Conservation (phyloP, 306 rosid species). For the Inga oerstediana region DNA sequence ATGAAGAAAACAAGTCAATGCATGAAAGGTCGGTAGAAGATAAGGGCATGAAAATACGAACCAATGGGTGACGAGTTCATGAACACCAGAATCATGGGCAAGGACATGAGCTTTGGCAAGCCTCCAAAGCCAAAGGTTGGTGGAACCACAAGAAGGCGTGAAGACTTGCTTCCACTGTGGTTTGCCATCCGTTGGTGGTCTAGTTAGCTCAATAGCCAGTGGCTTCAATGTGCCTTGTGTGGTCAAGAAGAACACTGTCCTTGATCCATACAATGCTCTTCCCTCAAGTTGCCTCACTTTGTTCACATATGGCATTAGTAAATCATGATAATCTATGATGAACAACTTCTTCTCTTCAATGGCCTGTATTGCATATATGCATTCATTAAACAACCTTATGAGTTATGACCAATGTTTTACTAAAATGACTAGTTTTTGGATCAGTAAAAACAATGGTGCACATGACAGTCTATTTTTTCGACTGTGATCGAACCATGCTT, state of each 20-base stretch:
- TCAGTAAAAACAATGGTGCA: neutral
- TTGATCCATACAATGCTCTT: constrained; percentile 50
- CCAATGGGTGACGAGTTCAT: constrained; percentile 56
- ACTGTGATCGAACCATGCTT: neutral
- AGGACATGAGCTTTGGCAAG: constrained; percentile 56
- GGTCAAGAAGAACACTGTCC: constrained; percentile 50
- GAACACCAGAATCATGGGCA: constrained; percentile 50
- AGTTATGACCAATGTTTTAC: neutral
- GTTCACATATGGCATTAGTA: constrained; percentile 50
- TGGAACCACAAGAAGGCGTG: constrained; percentile 40
- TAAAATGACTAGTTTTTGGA: neutral
- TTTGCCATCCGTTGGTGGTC: constrained; percentile 38
- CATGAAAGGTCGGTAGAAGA: neutral
- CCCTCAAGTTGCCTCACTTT: constrained; percentile 47
- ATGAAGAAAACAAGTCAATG: neutral
- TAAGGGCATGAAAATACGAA: neutral
- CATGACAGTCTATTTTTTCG: neutral
- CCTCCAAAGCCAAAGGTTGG: constrained; percentile 53
- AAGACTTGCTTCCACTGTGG: constrained; percentile 54
- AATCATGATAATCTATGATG: constrained; percentile 54
- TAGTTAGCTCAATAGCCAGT: constrained; percentile 53
- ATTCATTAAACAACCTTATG: neutral
- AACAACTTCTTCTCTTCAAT: constrained; percentile 47
- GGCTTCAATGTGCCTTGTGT: constrained; percentile 53
- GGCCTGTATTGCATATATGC: constrained; percentile 35